Evolutionary conservation across 768 basidiomycete species (phyloP).

Genomic region (Psilocybe azurescens): DNA sequence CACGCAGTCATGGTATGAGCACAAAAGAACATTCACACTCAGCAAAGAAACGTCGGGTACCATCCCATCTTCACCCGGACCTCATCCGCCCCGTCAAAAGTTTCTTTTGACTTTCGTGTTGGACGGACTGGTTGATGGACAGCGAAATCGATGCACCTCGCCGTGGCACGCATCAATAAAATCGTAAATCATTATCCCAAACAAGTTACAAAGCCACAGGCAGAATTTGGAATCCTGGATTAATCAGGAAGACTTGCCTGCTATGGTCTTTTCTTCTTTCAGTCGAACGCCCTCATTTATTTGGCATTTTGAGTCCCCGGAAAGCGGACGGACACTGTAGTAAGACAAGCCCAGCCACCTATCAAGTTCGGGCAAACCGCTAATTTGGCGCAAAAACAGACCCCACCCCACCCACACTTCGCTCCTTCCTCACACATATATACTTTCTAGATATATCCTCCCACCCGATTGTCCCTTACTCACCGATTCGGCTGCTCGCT

Average conservation of each 20-base stretch:
- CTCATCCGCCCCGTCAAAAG: not conserved
- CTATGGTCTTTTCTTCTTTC: conserved; percentile 17
- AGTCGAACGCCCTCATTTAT: not conserved
- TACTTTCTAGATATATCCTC: conserved; percentile 1
- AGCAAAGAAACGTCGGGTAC: too few relatives aligned
- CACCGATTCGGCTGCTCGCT: not conserved
- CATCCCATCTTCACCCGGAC: not conserved
- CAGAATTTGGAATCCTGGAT: conserved; percentile 7
- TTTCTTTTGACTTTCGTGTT: not conserved
- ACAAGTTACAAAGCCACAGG: not conserved
- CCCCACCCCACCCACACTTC: not conserved
- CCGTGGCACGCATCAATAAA: not conserved
- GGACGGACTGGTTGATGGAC: not conserved
- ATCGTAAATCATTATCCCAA: not conserved
- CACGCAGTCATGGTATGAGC: not conserved
- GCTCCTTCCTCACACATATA: not conserved
- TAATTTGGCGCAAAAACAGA: not conserved
- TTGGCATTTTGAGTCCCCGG: not conserved
- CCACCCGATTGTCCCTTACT: conserved; percentile 1
- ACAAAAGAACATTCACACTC: too few relatives aligned
- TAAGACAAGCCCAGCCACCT: too few relatives aligned
- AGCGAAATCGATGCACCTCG: not conserved
- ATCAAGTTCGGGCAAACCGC: not conserved
- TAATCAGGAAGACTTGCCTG: conserved; percentile 18
- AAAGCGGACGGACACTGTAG: too few relatives aligned